Percentiles rank a stretch among this genome's conserved stretches.
phyloP scores from a whole-genome alignment of 768 basidiomycete genomes.

The Krasilnikovozyma curviuscula region DNA sequence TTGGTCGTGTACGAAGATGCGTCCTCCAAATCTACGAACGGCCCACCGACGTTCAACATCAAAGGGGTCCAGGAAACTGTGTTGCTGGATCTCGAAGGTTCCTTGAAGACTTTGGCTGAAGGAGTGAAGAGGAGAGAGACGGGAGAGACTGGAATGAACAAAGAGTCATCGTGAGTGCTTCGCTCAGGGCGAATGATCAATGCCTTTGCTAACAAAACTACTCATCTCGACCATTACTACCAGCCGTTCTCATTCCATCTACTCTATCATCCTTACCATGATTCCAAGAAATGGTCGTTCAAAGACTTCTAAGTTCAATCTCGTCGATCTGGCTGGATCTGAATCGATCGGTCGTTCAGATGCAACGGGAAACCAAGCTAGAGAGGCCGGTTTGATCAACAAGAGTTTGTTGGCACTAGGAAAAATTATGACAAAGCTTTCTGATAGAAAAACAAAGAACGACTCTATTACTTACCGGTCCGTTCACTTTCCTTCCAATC shows the following conservation, averaged over 20 bases:
- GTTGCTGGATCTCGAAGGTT: constrained; percentile 65
- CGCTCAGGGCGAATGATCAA: no score
- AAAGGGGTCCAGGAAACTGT: constrained; percentile 81
- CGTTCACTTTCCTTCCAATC: constrained; percentile 16
- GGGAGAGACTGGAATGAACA: constrained; percentile 91
- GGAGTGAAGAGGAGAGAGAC: constrained; percentile 81
- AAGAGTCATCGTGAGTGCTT: no score
- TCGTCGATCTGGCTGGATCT: constrained; percentile 91
- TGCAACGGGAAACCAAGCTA: constrained; percentile 80
- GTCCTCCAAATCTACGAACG: constrained; percentile 55
- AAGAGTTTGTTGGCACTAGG: constrained; percentile 88
- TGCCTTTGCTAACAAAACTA: no score
- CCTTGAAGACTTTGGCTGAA: constrained; percentile 61
- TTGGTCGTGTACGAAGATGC: no score
- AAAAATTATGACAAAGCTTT: constrained; percentile 86
- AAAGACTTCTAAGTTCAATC: constrained; percentile 83
- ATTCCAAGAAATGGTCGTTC: constrained; percentile 44
- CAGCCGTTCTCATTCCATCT: constrained; percentile 89
- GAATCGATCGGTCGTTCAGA: constrained; percentile 94
- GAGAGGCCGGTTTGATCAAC: constrained; percentile 98
- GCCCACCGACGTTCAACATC: constrained; percentile 53
- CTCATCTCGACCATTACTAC: no score
- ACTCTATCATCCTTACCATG: constrained; percentile 86
- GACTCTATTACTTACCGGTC: constrained; percentile 88
- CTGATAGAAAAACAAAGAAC: constrained; percentile 76